Base-by-base conservation (phyloP, 805 yeast species). In the Candida nonsorbophila region DNA sequence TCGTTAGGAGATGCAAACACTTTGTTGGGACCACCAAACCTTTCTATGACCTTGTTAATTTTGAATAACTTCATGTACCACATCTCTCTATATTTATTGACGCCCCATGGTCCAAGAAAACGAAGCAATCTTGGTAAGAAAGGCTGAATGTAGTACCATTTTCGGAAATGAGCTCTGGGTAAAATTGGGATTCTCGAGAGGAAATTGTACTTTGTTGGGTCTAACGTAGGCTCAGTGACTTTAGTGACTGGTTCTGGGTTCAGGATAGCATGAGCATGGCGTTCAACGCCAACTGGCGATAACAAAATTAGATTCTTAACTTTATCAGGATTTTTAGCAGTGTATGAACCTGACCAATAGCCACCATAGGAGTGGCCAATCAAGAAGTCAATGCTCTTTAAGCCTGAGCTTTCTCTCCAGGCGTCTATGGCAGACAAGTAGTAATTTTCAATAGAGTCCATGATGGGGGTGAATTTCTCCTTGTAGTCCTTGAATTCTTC, bases 341-440 rank as follows among this genome's bases (percentile, higher is more conserved):
- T 66, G 49, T 80, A 84, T 5, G 78, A 71, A 27, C 73, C 72
- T 0, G 84, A 72, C 57, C 85, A 58, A 42, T 81, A 79, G 0
- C 86, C 92, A 18, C 94, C 94, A 39, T 74, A 76, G 0, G 94
- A 83, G 51, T 84, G 94, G 1, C 86, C 90, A 13, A 84, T 56
- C 9, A 84, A 47, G 43, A 73, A 80, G 40, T 64, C 69, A 22
- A 84, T 68, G 37, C 72, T 66, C 2, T 62, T 67, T 7, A 84
- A 49, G 0, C 64, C 62, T 13, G 69, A 57, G 6, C 44, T 54
- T 6, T 32, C 34, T 42, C 92, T 59, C 92, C 94, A 84, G 5
- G 54, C 49, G 29, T 84, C 90, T 5, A 84, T 50, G 2, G 79
- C 71, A 7, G 68, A 71, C 6, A 72, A 48, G 38, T 79, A 82